Evolutionary conservation across 208 protist genomes (phyloP), one percentile per base, ranked within the genome.

Genomic region (Wallacemonas sp.): DNA sequence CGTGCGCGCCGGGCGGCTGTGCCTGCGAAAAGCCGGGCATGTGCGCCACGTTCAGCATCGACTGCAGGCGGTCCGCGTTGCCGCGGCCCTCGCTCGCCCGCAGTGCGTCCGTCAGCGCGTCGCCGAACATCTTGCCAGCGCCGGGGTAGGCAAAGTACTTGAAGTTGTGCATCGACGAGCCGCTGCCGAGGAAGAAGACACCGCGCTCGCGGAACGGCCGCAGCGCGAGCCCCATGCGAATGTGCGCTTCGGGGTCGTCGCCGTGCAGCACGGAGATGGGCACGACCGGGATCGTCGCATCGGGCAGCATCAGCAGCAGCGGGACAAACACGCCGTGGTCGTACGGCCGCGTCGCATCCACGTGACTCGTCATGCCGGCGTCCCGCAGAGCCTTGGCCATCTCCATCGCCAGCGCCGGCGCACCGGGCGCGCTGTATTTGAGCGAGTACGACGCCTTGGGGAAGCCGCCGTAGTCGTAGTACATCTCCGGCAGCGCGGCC

Each of bases 401-500:
- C 39, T 54, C 52, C 43, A 36, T n/a, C 23, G 82, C 78, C 56
- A 85, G 58, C 46, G 55, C 39, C 11, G 78, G 65, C 2, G 49
- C 57, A 47, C 82, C 82, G 9, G 74, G 70, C 14, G 89, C 75
- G 27, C 77, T 60, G 67, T 97, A 98, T 27, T 76, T 67, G 9
- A 92, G 36, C 30, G 66, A 21, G 64, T 97, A 98, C 24, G 73
- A 58, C 68, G 90, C 80, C 1, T 39, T 1, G 11, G 87, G 87
- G 61, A 97, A 98, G 27, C 92, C 92, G 58, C 74, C 72, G 70
- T 94, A 98, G 73, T 98, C 95, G 77, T 94, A 97, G 46, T 90
- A 66, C 63, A 94, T 71, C 34, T 49, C 58, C 1, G 78, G 83
- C 17, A 49, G 17, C 27, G 29, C 0, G 17, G 36, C 61, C 2